Evolutionary conservation across 2,329 filamentous ascomycete species (phyloP).

Genomic region (Cercospora zeina): DNA sequence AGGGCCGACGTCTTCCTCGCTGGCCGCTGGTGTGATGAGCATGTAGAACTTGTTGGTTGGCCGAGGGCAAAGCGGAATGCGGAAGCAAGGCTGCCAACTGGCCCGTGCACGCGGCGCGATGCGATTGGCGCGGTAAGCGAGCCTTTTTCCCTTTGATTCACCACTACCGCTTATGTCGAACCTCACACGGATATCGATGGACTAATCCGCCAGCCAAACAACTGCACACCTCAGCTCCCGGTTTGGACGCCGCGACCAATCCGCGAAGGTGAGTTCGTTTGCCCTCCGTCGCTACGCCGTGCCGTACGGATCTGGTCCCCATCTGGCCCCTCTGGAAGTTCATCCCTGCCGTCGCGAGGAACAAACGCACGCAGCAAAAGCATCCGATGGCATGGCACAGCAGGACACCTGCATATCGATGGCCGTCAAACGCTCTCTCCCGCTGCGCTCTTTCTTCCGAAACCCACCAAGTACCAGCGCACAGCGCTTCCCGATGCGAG

Average conservation of each 20-base stretch:
- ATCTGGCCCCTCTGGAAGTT: constrained; percentile 4
- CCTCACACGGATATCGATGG: constrained; percentile 16
- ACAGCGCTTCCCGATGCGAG: constrained; percentile 14
- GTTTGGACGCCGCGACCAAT: constrained; percentile 22
- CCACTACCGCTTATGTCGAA: constrained; percentile 12
- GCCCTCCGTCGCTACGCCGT: constrained; percentile 5
- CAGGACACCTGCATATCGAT: constrained; percentile 29
- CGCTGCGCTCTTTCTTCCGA: constrained; percentile 18
- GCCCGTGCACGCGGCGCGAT: neutral
- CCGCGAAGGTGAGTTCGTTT: constrained; percentile 25
- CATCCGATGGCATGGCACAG: constrained; percentile 30
- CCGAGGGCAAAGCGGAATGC: neutral
- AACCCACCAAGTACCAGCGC: constrained; percentile 20
- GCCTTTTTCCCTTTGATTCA: constrained; percentile 10
- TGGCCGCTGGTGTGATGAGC: neutral
- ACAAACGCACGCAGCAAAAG: constrained; percentile 30
- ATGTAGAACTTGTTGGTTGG: neutral
- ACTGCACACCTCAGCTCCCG: constrained; percentile 13
- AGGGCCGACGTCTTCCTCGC: neutral
- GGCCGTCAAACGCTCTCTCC: constrained; percentile 28
- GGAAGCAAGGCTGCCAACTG: constrained; percentile 6
- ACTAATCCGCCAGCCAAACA: constrained; percentile 17
- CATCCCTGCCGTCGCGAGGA: constrained; percentile 28
- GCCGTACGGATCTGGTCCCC: constrained; percentile 8
- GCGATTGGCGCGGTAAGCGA: constrained; percentile 7